Evolutionary conservation across 78 protist genomes (phyloP), one percentile per base, ranked within the genome.

Genomic region (Cavenderia fasciculata): DNA sequence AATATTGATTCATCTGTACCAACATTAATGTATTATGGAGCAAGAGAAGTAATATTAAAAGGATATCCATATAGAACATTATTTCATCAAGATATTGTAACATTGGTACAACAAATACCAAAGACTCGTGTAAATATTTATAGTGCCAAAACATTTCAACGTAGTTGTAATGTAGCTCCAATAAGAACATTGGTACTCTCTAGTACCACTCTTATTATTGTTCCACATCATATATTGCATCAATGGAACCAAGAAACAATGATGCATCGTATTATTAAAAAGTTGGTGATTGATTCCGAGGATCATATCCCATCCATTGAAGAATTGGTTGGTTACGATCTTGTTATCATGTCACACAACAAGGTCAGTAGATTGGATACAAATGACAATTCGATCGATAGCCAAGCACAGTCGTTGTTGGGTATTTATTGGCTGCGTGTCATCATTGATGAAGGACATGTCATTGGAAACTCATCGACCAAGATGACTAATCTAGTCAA

Each of bases 381-480:
- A 8, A 33, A 0, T 3, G 29, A 27, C 3, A 16, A 74, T 43
- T 36, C 70, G 18, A 43, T 46, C 40, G 19, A 16, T 41, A 49
- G 40, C 21, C 1, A 31, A 41, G 25, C 34, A 46, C n/a, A 69
- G 12, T 29, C 68, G 21, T 21, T 75, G 16, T 38, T 71, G 18
- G 65, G 38, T 38, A 34, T 85, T 0, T 27, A 73, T 49, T 85
- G 78, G 82, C 33, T 41, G 27, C 73, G 92, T 46, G 18, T 85
- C 18, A 72, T 85, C 2, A 34, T 85, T 2, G 92, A 85, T 36
- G 92, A 85, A 49, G 92, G 92, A 19, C 92, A 85, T 44, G 72
- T 70, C 0, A 56, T 85, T 14, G 79, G 76, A 18, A 71, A 49
- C 33, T 16, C 23, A 6, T 38, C 40, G 11, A 65, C 88, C 0